Evolutionary conservation across 2,329 filamentous ascomycete species (phyloP).

Genomic region (Beauveria sp.): DNA sequence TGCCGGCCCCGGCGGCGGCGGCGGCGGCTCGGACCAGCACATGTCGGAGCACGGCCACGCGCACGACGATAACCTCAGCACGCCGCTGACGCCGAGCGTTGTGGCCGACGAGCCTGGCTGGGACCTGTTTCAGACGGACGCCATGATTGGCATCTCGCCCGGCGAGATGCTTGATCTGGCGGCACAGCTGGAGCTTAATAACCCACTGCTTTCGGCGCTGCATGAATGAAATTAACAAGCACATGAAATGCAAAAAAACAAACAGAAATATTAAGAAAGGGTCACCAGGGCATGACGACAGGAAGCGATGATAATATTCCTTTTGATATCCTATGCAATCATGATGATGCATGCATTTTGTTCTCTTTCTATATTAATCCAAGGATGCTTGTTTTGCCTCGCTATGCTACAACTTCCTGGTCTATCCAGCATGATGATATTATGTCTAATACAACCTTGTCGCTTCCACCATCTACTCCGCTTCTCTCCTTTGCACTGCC

Average conservation of each 20-base stretch:
- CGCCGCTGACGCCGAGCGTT: constrained; percentile 10
- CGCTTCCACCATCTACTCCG: not conserved
- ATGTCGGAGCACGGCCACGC: constrained; percentile 11
- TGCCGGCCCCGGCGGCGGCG: not conserved
- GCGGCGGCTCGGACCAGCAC: constrained; percentile 10
- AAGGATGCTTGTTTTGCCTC: not conserved
- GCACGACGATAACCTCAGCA: constrained; percentile 8
- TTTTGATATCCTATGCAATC: not conserved
- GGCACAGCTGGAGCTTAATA: constrained; percentile 20
- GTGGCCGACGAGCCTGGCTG: constrained; percentile 15
- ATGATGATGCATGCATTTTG: not conserved
- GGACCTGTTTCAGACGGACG: constrained; percentile 25
- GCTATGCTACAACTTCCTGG: constrained; percentile 9
- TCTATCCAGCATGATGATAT: constrained; percentile 9
- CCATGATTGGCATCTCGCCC: constrained; percentile 24
- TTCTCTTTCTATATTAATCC: not conserved
- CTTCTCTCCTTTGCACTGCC: not conserved
- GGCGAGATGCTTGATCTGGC: constrained; percentile 24
- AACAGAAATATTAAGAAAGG: not conserved
- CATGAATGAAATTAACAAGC: not conserved
- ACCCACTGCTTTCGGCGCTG: constrained; percentile 4
- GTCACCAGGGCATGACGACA: not conserved
- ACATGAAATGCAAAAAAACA: not conserved
- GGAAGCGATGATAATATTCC: not conserved
- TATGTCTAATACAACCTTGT: not conserved